A percentile compares a stretch with the other conserved stretches of the same genome.
phyloP scores from a whole-genome alignment of 805 yeast species.

The Pichia thaimueangensis region DNA sequence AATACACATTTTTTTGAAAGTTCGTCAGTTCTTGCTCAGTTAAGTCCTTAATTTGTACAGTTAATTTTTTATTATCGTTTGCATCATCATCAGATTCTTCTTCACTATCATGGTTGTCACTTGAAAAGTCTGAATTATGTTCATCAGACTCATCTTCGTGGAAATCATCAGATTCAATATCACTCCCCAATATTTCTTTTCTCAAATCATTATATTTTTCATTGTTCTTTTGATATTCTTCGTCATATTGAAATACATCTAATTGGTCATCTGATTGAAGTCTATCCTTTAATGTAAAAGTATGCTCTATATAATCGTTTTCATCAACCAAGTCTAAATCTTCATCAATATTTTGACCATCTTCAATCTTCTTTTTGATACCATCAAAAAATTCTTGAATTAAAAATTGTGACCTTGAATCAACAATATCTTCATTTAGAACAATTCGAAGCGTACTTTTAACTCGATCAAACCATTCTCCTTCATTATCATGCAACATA shows the following conservation, averaged over 20 bases:
- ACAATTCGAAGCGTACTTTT: constrained; percentile 56
- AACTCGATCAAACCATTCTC: constrained; percentile 30
- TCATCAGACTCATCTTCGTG: constrained; percentile 13
- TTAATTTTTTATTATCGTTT: constrained; percentile 18
- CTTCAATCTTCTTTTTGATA: constrained; percentile 39
- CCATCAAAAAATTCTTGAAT: constrained; percentile 47
- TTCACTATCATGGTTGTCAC: constrained; percentile 21
- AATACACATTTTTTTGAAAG: constrained; percentile 69
- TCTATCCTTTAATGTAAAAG: constrained; percentile 47
- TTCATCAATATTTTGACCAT: constrained; percentile 34
- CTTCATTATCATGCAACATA: constrained; percentile 36
- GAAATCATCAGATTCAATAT: constrained; percentile 20
- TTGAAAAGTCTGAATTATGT: constrained; percentile 9
- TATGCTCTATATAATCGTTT: constrained; percentile 53
- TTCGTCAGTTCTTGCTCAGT: constrained; percentile 59
- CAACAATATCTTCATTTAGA: constrained; percentile 48
- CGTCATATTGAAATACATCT: constrained; percentile 45
- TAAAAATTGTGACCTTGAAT: constrained; percentile 36
- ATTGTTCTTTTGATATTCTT: constrained; percentile 45
- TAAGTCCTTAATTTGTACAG: constrained; percentile 48
- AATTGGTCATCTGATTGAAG: constrained; percentile 40
- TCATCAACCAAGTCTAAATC: constrained; percentile 59
- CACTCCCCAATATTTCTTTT: constrained; percentile 39
- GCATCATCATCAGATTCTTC: constrained; percentile 21
- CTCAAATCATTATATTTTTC: constrained; percentile 37